Evolutionary conservation across 352 stramenopile genomes (phyloP).

Genomic region (Phytopythium delawarense): DNA sequence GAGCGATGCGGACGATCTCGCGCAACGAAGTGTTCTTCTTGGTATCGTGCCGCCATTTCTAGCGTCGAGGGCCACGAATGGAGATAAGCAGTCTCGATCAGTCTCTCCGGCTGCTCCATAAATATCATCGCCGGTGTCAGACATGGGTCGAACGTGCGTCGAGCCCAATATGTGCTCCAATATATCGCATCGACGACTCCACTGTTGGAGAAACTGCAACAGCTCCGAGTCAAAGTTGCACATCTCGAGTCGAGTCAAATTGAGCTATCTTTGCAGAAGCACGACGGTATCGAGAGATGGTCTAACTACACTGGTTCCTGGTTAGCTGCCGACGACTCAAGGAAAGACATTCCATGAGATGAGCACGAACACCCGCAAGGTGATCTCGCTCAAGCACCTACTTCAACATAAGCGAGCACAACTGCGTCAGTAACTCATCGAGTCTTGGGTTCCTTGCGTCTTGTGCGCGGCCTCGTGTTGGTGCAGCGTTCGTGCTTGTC

Average conservation of each 20-base stretch:
- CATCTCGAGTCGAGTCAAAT: neutral
- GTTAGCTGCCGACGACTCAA: neutral
- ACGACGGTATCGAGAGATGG: neutral
- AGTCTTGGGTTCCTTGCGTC: conserved; percentile 3
- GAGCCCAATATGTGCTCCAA: neutral
- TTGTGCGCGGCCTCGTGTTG: neutral
- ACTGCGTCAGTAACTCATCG: neutral
- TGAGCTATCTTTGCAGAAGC: neutral
- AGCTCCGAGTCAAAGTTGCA: neutral
- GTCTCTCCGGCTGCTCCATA: neutral
- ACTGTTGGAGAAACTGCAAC: neutral
- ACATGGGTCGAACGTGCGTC: neutral
- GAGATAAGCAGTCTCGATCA: no score
- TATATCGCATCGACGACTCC: no score
- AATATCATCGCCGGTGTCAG: neutral
- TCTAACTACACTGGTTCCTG: no score
- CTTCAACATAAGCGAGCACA: neutral
- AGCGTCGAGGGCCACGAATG: neutral
- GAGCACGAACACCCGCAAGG: neutral
- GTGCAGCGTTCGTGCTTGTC: neutral
- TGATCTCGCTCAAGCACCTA: neutral
- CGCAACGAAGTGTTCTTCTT: neutral
- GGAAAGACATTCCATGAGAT: neutral
- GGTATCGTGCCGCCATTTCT: neutral
- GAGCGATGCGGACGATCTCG: neutral